Evolutionary conservation across 2,329 filamentous ascomycete genomes (phyloP), one percentile per base, ranked within the genome.

Genomic region (Trichoderma sp.): DNA sequence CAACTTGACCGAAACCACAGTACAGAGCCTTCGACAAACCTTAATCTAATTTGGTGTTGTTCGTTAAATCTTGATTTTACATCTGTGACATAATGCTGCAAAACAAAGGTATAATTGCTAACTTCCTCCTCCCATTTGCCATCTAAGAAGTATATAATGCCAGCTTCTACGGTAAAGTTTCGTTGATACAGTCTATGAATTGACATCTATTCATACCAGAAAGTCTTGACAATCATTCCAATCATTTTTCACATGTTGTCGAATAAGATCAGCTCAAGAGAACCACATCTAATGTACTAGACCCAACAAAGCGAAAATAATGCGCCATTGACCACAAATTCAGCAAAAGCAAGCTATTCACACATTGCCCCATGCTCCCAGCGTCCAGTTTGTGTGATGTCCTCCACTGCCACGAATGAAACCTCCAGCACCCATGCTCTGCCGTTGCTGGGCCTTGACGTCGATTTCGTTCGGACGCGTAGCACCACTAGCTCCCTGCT

Each of bases 401-500:
- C 78, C 77, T 68, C 78, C 79, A 31, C 75, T 74, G 13, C 77
- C 76, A 47, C 80, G 74, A 43, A 77, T 75, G 72, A 88, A 75
- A 19, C 85, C 84, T 11, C 85, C 86, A 0, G 87, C 80, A 0
- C 87, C 88, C 81, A 91, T 84, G 74, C 89, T 91, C 77, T 91
- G 89, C 69, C 89, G 84, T 72, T 89, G 86, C 65, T 85, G 84
- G 2, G 82, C 80, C 78, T 86, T 87, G 53, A 84, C 75, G 70
- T 89, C 87, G 4, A 90, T 83, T 16, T 92, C 90, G 56, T 79
- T 83, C 1, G 88, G 83, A 57, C 84, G 84, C 21, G 83, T 86
- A 1, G 90, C 90, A 3, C 90, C 90, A 21, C 82, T 81, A 27
- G 86, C 80, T 1, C 92, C 92, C 72, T 92, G 86, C 73, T 88